Evolutionary conservation across 768 basidiomycete species (phyloP), one percentile per base, ranked within the genome.

Genomic region (Lentinula lateritia): DNA sequence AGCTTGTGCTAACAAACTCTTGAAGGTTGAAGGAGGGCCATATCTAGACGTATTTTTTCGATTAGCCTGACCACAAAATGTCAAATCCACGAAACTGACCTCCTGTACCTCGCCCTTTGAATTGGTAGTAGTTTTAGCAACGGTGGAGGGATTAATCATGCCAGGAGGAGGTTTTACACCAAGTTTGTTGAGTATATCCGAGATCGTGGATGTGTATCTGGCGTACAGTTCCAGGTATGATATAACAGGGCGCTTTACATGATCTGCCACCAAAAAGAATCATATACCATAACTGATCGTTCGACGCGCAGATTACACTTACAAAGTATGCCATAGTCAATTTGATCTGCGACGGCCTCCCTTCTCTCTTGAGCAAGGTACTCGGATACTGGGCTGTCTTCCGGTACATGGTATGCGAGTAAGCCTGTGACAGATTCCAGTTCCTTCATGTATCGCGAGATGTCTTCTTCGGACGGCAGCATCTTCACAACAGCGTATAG

Each of bases 301-400:
- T 28, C 28, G 28, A 28, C 28, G 28, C 28, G 28, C 2, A 28
- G 28, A 28, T 3, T 28, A 28, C 50, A 80, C 92, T 70, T 66
- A 95, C 95, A 77, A 12, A 97, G 73, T 52, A 97, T 90, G 15
- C 94, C 95, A 48, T 84, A 80, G 65, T 95, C 90, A 45, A 98
- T 87, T 74, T 95, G 91, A 61, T 93, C 90, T 5, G 94, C 94
- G 20, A 97, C 83, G 5, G 83, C 84, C 64, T 91, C 88, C 62
- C 95, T 83, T 68, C 95, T 78, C 57, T 84, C 84, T 71, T 89
- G 87, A 41, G 82, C 81, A 63, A 97, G 72, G 73, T 95, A 98
- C 60, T 81, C 85, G 15, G 83, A 77, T 67, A 94, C 80, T 0
- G 89, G 82, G 66, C 92, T 92, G 41, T 77, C 82, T 67, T 92